phyloP scores from a whole-genome alignment of 768 basidiomycete species.

The Serendipita sp. region DNA sequence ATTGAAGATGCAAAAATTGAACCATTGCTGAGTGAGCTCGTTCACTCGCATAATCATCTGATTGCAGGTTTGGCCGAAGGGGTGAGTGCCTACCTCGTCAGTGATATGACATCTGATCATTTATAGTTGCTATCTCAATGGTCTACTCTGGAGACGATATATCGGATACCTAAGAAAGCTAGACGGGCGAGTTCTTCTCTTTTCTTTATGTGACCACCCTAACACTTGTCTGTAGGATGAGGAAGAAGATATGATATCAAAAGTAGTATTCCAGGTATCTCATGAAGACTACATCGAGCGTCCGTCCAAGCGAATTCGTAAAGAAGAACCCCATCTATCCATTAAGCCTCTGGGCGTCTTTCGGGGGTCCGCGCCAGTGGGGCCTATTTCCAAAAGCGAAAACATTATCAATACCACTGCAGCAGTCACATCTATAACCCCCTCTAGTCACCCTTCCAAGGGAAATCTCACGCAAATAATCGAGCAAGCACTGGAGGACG shows the following conservation, averaged over 20 bases:
- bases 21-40: constrained; percentile 39
- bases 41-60: constrained; percentile 37
- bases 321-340: constrained; percentile 9
- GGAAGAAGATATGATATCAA: constrained; percentile 12
- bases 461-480: neutral
- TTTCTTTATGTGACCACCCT: neutral
- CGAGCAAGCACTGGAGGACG: neutral
- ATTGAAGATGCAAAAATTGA: constrained; percentile 71
- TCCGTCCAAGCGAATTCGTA: constrained; percentile 9
- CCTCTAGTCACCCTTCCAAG: constrained; percentile 1
- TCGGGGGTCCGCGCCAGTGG: neutral
- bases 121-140: constrained; percentile 65
- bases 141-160: constrained; percentile 59
- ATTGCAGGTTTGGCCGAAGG: constrained; percentile 45
- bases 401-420: neutral
- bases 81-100: constrained; percentile 23
- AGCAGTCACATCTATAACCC: neutral
- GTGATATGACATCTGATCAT: neutral
- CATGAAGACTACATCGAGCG: constrained; percentile 4
- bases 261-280: neutral
- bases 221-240: constrained; percentile 14
- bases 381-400: neutral
- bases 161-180: constrained; percentile 69
- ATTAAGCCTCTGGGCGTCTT: constrained; percentile 17
- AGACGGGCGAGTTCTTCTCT: constrained; percentile 13